Evolutionary conservation across 768 basidiomycete genomes (phyloP).

Genomic region (Termitomyces sp.): DNA sequence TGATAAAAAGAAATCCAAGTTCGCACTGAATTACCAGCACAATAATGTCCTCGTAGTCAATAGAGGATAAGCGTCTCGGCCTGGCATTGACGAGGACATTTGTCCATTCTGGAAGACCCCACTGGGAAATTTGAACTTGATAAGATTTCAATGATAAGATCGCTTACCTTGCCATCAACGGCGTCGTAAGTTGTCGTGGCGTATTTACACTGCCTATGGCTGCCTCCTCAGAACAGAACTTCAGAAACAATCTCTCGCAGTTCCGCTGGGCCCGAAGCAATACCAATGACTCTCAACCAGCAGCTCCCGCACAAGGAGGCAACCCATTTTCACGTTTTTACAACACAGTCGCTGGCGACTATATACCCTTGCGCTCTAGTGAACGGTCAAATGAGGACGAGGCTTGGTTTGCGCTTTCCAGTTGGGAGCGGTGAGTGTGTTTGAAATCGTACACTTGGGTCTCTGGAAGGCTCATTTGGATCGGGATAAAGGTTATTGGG

Average conservation of each 20-base stretch:
- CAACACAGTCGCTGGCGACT: slow-evolving; percentile 77
- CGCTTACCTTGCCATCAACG: neutral
- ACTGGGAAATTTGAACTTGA: neutral
- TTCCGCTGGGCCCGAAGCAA: slow-evolving; percentile 81
- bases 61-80: neutral
- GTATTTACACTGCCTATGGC: slow-evolving; percentile 14
- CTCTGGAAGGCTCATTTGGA: neutral
- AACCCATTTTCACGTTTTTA: slow-evolving; percentile 88
- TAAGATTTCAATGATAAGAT: neutral
- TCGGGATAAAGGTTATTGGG: slow-evolving; percentile 63
- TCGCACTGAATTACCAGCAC: neutral
- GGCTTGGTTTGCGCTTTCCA: slow-evolving; percentile 85
- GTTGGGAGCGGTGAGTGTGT: slow-evolving; percentile 80
- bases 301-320: slow-evolving; percentile 23
- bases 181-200: slow-evolving; percentile 6
- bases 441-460: no score
- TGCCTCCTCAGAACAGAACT: slow-evolving; percentile 53
- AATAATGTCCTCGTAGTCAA: neutral
- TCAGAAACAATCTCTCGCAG: slow-evolving; percentile 71
- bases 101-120: neutral
- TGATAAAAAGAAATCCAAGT: neutral
- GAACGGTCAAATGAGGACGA: slow-evolving; percentile 92
- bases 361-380: slow-evolving; percentile 79
- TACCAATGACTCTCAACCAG: slow-evolving; percentile 55
- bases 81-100: neutral